Percentiles rank a stretch among this genome's conserved stretches.
phyloP scores from a whole-genome alignment of 805 yeast genomes.

The Candida maesae region DNA sequence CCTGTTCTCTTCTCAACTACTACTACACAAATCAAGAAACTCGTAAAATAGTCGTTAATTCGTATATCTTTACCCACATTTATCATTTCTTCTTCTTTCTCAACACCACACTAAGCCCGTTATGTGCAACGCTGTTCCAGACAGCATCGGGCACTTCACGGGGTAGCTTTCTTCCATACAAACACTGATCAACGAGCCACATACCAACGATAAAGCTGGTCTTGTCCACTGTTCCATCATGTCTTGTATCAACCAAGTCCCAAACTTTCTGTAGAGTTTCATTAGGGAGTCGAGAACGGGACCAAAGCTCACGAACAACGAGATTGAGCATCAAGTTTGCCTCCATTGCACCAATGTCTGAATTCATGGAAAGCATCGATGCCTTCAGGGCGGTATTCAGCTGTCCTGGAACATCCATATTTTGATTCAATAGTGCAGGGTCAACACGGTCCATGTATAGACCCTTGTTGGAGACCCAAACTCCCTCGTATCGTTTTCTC shows the following conservation, averaged over 20 bases:
- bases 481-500: conserved; percentile 84
- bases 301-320: conserved; percentile 79
- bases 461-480: conserved; percentile 90
- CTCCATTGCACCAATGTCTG: conserved; percentile 12
- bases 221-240: conserved; percentile 73
- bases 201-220: conserved; percentile 91
- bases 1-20: too few species aligned
- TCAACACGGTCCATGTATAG: conserved; percentile 40
- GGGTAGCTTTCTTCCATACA: conserved; percentile 91
- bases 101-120: conserved; percentile 35
- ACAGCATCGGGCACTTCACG: conserved; percentile 58
- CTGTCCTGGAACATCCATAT: conserved; percentile 23
- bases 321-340: conserved; percentile 32
- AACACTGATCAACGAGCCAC: conserved; percentile 96
- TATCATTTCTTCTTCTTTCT: conserved; percentile 20
- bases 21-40: too few species aligned
- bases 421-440: conserved; percentile 13
- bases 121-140: conserved; percentile 72
- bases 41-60: too few species aligned
- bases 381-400: conserved; percentile 25
- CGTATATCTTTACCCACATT: neutral
- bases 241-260: conserved; percentile 63
- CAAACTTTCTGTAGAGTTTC: conserved; percentile 60
- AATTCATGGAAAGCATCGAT: conserved; percentile 28
- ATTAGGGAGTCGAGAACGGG: conserved; percentile 65